Evolutionary conservation across 106 monocot genomes (phyloP), one percentile per base, ranked within the genome.

Genomic region (Apostasia ramifera): DNA sequence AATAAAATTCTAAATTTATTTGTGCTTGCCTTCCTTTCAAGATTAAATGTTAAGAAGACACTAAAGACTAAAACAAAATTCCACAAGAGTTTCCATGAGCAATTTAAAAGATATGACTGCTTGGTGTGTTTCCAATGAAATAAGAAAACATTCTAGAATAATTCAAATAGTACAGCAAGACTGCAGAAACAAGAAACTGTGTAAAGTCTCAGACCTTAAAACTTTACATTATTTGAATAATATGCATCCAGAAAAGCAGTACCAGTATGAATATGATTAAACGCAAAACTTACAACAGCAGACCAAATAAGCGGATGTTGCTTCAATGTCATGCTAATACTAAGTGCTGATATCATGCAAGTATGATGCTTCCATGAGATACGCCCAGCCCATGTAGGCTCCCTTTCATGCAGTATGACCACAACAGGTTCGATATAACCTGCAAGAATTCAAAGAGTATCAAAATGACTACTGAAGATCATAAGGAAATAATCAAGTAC

Each of bases 291-390:
- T 86, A 98, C 97, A 75, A 74, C 44, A 63, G 92, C 87, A 70
- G 97, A 98, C 97, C 97, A 98, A 72, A 98, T 98, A 53, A 90
- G 77, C 69, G 97, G 97, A 76, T 92, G 92, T 40, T 98, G 97
- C 75, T 90, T 92, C 45, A 90, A 73, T 63, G 81, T 90, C 49
- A 87, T 92, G 79, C 81, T 98, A 68, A 98, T 85, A 55, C 97
- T 98, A 70, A 89, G 67, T 59, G 92, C 97, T 71, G 89, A 98
- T 53, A 98, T 74, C 92, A 92, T 85, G 81, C 92, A 90, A 58
- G 97, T 98, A 71, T 92, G 79, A 57, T 90, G 86, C 83, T 98
- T 98, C 89, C 83, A 98, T 76, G 92, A 65, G 47, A 85, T 58
- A 46, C 92, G 86, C 15, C 97, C 97, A 77, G 97, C 97, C 92